Percentiles rank a stretch among this genome's conserved stretches.
Evolutionary conservation across 75 land plant species (phyloP).

Genomic region (Ceratopteris richardii): DNA sequence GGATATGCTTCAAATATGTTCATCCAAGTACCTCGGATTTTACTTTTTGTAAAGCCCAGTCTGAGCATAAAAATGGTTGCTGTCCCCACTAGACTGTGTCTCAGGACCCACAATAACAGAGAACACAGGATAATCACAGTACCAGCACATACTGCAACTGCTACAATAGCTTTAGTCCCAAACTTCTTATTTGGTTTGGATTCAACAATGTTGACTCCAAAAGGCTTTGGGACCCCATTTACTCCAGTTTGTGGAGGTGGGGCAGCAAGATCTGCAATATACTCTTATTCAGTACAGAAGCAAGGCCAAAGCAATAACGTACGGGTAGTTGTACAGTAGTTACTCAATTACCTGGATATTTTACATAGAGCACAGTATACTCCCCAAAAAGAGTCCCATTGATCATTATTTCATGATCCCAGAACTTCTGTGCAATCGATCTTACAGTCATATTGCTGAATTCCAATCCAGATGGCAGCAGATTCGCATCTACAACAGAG

Average conservation of each 20-base stretch:
- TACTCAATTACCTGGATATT: constrained; percentile 58
- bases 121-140: too few species aligned
- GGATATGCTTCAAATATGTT: too few species aligned
- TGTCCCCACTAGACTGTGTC: too few species aligned
- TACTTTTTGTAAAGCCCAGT: too few species aligned
- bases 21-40: too few species aligned
- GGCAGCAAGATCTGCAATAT: too few species aligned
- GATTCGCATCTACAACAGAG: constrained; percentile 46
- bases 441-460: constrained; percentile 51
- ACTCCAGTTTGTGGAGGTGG: too few species aligned
- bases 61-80: too few species aligned
- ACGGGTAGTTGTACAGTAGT: too few species aligned
- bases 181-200: constrained; percentile 33
- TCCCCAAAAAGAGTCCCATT: constrained; percentile 51
- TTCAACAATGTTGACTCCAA: constrained; percentile 40
- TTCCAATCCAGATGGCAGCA: constrained; percentile 44
- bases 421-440: constrained; percentile 47
- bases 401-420: constrained; percentile 50
- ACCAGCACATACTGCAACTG: constrained; percentile 51
- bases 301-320: too few species aligned
- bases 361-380: constrained; percentile 58
- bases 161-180: constrained; percentile 37
- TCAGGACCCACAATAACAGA: too few species aligned
- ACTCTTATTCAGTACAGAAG: too few species aligned
- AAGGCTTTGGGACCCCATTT: constrained; percentile 20